Base-by-base conservation (phyloP, 1,284 basidiomycete genomes). In the Malassezia dermatis region DNA sequence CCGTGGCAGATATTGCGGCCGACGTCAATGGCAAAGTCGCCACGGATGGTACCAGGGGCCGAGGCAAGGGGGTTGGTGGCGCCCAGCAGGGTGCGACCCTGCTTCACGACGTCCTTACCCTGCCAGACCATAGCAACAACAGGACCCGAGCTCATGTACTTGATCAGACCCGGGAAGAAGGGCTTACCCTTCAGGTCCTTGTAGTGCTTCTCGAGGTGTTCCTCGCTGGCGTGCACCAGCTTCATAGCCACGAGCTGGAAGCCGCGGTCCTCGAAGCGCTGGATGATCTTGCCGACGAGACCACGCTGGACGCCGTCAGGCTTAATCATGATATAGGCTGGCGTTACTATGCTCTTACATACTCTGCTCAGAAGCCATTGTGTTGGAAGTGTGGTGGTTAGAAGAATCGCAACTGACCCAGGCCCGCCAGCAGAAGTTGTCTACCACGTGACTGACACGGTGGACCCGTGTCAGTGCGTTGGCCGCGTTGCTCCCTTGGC, bases 121-220 rank as follows among this genome's bases (percentile, higher is more conserved):
- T 95, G 82, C 83, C 89, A 95, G 72, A 93, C 93, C 84, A 95
- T 94, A 73, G 82, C 88, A 72, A 94, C 85, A 67, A 99, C 93
- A 68, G 93, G 93, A 62, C 93, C 93, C 62, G 88, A 83, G 55
- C 84, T 82, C 91, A 95, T 71, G 64, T 71, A 71, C 68, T 73
- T 69, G 62, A 72, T 61, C 51, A 74, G 64, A 39, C 70, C 70
- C 46, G 68, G 65, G 69, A 73, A 74, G 67, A 74, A 74, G 50
- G 65, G 61, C 63, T 74, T 74, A 56, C 67, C 70, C 69, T 71
- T 71, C 56, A 74, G 70, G 59, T 74, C 71, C 51, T 60, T 59
- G 66, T 74, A 74, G 65, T 74, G 71, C 69, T 66, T 62, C 59
- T 73, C 70, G 44, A 73, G 65, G 61, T 71, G 71, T 56, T 73